These are phyloP conservation scores for Juncus effusus DNA, from an alignment of 176 grass and related monocot genomes.

Conservation along the genomic window DNA sequence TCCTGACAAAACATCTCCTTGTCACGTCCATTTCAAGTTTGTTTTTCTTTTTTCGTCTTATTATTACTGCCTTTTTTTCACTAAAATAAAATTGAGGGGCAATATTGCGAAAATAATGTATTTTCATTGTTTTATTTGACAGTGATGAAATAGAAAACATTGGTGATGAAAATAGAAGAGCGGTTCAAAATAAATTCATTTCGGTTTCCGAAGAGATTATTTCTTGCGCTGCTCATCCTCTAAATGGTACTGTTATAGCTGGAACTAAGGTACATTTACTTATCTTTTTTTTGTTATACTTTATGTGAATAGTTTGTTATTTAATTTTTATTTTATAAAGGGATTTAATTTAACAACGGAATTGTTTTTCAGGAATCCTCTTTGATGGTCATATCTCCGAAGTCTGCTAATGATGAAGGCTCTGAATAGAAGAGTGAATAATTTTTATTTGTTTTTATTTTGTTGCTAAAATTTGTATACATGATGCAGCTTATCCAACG, in stretches of 20 bases:
- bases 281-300: conserved; percentile 7
- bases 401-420: conserved; percentile 28
- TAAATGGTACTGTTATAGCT: conserved; percentile 51
- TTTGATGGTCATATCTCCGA: conserved; percentile 67
- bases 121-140: conserved; percentile 16
- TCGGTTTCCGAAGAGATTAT: conserved; percentile 54
- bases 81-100: conserved; percentile 9
- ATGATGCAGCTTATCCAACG: no score
- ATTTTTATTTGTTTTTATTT: no score
- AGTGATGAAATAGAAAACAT: conserved; percentile 49
- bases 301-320: not conserved
- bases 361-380: conserved; percentile 59
- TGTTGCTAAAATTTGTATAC: no score
- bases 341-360: conserved; percentile 16
- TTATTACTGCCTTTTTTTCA: conserved; percentile 9
- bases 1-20: conserved; percentile 65
- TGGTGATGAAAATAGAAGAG: conserved; percentile 27
- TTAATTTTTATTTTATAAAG: conserved; percentile 16
- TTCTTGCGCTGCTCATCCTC: conserved; percentile 69
- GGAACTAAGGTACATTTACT: conserved; percentile 68
- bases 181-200: conserved; percentile 60
- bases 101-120: conserved; percentile 11
- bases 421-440: not conserved
- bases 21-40: conserved; percentile 81
- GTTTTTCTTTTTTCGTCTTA: conserved; percentile 27